These are phyloP conservation scores for Arthrobotrys sphaeroides DNA, from an alignment of 2,329 filamentous ascomycete species.

Conservation along the genomic window DNA sequence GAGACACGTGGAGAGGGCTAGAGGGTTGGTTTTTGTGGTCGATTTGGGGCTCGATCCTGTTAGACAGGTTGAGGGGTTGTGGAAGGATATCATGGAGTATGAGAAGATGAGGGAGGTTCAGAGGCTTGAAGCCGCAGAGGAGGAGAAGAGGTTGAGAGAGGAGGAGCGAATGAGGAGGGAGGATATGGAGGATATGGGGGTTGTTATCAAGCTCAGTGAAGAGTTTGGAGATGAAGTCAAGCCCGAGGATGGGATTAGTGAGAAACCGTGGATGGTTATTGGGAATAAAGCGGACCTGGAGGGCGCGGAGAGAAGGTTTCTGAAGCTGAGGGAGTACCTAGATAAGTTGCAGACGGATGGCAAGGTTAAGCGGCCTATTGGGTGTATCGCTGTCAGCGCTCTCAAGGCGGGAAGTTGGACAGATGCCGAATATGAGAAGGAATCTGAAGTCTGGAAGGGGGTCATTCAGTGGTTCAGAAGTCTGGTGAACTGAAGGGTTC, in stretches of 20 bases:
- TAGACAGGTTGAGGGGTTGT: conserved; percentile 78
- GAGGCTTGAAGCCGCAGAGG: conserved; percentile 56
- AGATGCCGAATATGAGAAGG: conserved; percentile 34
- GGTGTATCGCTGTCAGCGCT: conserved; percentile 49
- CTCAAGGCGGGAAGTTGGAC: conserved; percentile 42
- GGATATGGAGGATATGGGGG: conserved; percentile 15
- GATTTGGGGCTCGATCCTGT: conserved; percentile 87
- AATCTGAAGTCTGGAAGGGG: conserved; percentile 36
- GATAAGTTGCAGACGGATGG: conserved; percentile 67
- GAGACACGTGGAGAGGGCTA: conserved; percentile 91
- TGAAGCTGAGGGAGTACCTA: conserved; percentile 75
- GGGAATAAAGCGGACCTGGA: conserved; percentile 90
- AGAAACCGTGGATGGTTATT: conserved; percentile 95
- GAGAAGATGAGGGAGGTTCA: conserved; percentile 62
- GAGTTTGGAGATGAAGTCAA: conserved; percentile 18
- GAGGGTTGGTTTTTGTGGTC: conserved; percentile 91
- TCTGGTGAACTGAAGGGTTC: conserved; percentile 19
- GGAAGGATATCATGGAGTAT: conserved; percentile 90
- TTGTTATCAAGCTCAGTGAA: conserved; percentile 23
- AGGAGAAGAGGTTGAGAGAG: conserved; percentile 40
- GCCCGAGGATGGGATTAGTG: conserved; percentile 63
- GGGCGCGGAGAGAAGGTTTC: conserved; percentile 80
- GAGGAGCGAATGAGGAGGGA: conserved; percentile 32
- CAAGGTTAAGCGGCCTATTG: conserved; percentile 32
- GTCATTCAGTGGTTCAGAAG: conserved; percentile 49